A percentile compares a stretch with the other conserved stretches of the same genome.
These are phyloP conservation scores for Sporisorium exsertum DNA, from an alignment of 1,284 basidiomycete genomes.

Conservation along the genomic window DNA sequence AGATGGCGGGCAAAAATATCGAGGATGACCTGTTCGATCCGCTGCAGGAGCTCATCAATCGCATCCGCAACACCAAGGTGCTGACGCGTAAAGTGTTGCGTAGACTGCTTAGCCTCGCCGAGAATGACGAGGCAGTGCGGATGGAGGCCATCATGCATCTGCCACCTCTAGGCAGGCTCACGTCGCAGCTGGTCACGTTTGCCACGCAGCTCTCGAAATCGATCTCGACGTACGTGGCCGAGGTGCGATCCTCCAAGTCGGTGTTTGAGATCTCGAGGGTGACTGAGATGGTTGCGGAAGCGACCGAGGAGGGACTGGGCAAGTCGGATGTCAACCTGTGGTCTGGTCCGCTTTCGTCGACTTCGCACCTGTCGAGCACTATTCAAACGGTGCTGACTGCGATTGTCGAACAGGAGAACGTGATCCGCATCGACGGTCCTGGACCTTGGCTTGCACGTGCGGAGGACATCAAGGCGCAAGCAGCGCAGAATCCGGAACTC, in stretches of 20 bases:
- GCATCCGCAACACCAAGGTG: conserved; percentile 59
- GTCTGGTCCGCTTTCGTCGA: conserved; percentile 39
- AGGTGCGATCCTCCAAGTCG: conserved; percentile 50
- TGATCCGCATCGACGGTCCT: conserved; percentile 56
- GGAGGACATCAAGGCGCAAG: conserved; percentile 83
- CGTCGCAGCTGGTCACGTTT: conserved; percentile 58
- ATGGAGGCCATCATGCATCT: conserved; percentile 59
- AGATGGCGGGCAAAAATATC: conserved; percentile 43
- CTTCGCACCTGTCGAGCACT: conserved; percentile 45
- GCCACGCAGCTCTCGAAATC: conserved; percentile 49
- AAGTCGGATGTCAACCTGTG: conserved; percentile 40
- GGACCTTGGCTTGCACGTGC: conserved; percentile 88
- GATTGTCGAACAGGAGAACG: conserved; percentile 61
- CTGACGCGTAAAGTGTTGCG: conserved; percentile 64
- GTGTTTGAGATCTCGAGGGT: conserved; percentile 44
- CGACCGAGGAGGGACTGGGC: conserved; percentile 50
- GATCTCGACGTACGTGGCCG: conserved; percentile 42
- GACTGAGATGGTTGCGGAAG: conserved; percentile 42
- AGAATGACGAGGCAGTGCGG: conserved; percentile 60
- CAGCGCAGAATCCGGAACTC: conserved; percentile 88
- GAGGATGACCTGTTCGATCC: conserved; percentile 57
- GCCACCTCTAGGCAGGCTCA: conserved; percentile 55
- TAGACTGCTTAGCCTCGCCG: conserved; percentile 55
- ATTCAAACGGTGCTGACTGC: conserved; percentile 53
- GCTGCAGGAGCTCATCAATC: conserved; percentile 55